Evolutionary conservation across 192 early-diverging fungal genomes (phyloP), one percentile per base, ranked within the genome.

Genomic region (Coemansia sp.): DNA sequence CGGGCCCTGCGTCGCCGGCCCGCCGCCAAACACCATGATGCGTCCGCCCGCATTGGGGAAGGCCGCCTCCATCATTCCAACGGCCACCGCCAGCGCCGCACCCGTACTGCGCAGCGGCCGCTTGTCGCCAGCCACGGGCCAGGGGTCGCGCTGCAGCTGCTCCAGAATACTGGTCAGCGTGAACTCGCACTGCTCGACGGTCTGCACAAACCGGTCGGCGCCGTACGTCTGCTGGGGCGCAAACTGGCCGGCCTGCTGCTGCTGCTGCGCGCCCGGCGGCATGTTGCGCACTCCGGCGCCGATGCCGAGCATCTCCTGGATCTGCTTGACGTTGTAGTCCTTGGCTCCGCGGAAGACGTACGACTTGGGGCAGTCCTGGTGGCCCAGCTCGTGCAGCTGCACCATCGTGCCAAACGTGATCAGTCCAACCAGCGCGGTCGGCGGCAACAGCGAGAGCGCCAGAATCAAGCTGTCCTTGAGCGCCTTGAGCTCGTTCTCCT

Each of bases 321-420:
- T 91, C 79, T 98, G 96, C 79, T 95, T 96, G 63, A 89, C 86
- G 26, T 87, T 84, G 81, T 98, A 99, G 53, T 99, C 96, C 84
- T 99, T 99, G 69, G 91, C 88, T 13, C 97, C 97, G 61, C 95
- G 90, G 85, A 99, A 99, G 16, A 99, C 94, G 79, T 94, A 95
- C 40, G 95, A 96, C 75, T 99, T 99, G 60, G 95, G 95, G 69
- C 96, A 98, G 43, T 98, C 96, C 50, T 86, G 85, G 76, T 95
- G 95, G 26, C 95, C 97, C 18, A 99, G 85, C 84, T 99, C 97
- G 79, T 98, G 95, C 57, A 99, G 90, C 85, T 99, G 96, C 57
- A 95, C 95, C 95, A 98, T 99, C 4, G 95, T 97, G 16, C 97
- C 97, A 79, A 86, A 99, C 26, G 97, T 98, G 54, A 99, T 93